A percentile compares a stretch with the other conserved stretches of the same genome.
These are phyloP conservation scores for Nakaseomyces uthaithaninus DNA, from an alignment of 1,139 yeast genomes.

Conservation along the genomic window DNA sequence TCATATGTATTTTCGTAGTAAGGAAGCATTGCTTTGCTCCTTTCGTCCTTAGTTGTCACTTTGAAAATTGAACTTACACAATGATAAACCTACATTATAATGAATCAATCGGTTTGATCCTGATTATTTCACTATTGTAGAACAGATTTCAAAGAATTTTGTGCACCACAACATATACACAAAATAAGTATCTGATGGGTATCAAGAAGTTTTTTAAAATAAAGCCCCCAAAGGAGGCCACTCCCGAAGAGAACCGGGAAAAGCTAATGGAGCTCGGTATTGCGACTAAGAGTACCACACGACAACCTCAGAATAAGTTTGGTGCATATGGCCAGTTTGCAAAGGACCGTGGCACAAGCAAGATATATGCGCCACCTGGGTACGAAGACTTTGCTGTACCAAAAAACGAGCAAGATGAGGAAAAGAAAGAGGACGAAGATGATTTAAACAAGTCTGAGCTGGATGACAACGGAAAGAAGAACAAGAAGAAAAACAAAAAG, in stretches of 20 bases:
- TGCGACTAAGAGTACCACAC: constrained; percentile 37
- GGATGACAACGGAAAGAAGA: constrained; percentile 13
- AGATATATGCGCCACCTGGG: constrained; percentile 40
- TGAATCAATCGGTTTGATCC: too few species aligned
- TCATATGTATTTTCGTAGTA: not conserved
- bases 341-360: constrained; percentile 39
- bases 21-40: too few species aligned
- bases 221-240: constrained; percentile 48
- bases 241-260: constrained; percentile 48
- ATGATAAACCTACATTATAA: too few species aligned
- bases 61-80: too few species aligned
- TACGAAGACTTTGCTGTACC: constrained; percentile 29
- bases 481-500: constrained; percentile 12
- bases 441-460: constrained; percentile 20
- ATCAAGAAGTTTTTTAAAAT: constrained; percentile 47
- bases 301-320: constrained; percentile 46
- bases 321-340: constrained; percentile 61
- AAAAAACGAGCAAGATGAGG: constrained; percentile 8
- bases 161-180: too few species aligned
- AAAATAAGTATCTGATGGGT: too few species aligned
- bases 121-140: too few species aligned
- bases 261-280: constrained; percentile 48
- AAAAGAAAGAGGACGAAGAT: constrained; percentile 14
- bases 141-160: too few species aligned
- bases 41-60: too few species aligned